These are phyloP conservation scores for Sisymbrium altissimum DNA, from an alignment of 345 rosid genomes.

Conservation along the genomic window DNA sequence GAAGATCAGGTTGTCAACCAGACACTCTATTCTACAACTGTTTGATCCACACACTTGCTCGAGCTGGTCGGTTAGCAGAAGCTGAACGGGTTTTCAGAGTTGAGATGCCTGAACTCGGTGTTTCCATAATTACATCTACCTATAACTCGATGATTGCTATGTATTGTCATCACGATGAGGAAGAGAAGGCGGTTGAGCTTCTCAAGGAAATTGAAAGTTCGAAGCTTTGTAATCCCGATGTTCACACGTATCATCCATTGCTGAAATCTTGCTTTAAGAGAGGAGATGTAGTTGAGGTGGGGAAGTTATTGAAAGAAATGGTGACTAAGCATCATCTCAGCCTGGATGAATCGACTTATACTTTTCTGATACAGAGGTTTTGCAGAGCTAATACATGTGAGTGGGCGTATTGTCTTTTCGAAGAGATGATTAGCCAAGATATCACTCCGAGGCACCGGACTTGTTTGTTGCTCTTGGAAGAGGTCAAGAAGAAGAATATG, in stretches of 20 bases:
- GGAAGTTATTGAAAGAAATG: constrained; percentile 59
- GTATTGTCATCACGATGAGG: constrained; percentile 57
- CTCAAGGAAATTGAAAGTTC: constrained; percentile 53
- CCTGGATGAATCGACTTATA: constrained; percentile 63
- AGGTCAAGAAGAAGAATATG: constrained; percentile 54
- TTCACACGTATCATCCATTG: constrained; percentile 66
- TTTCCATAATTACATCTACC: constrained; percentile 53
- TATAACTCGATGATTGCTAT: constrained; percentile 77
- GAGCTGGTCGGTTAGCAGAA: constrained; percentile 53
- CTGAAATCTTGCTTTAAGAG: constrained; percentile 64
- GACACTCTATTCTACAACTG: constrained; percentile 67
- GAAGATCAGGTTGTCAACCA: constrained; percentile 43
- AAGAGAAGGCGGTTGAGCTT: constrained; percentile 44
- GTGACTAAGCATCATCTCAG: constrained; percentile 76
- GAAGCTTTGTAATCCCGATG: constrained; percentile 55
- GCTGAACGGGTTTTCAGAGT: constrained; percentile 51
- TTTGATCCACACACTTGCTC: constrained; percentile 64
- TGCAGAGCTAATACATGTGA: constrained; percentile 58
- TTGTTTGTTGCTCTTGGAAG: constrained; percentile 62
- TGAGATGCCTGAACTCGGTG: constrained; percentile 53
- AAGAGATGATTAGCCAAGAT: constrained; percentile 69
- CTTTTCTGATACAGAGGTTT: constrained; percentile 75
- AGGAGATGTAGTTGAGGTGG: constrained; percentile 56
- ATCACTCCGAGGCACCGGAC: constrained; percentile 60
- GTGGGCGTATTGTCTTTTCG: constrained; percentile 69